phyloP scores from a whole-genome alignment of 768 basidiomycete genomes.

The Phaeolepiota aurea region DNA sequence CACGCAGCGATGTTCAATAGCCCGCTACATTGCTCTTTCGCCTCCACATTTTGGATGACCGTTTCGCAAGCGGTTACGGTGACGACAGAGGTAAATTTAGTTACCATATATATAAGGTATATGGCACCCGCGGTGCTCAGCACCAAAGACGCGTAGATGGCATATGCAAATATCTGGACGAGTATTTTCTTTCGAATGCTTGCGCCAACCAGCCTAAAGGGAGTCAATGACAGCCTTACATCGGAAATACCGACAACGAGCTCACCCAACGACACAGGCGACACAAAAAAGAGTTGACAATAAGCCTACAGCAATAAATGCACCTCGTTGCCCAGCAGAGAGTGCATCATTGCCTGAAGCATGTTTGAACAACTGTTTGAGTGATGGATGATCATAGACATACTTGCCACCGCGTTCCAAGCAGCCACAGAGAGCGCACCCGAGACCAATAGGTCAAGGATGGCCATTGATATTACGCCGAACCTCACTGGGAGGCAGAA shows the following conservation, averaged over 20 bases:
- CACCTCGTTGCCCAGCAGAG: constrained; percentile 23
- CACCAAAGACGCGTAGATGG: constrained; percentile 48
- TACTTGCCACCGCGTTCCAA: constrained; percentile 59
- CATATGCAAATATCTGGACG: constrained; percentile 45
- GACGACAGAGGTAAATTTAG: constrained; percentile 34
- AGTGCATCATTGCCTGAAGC: constrained; percentile 21
- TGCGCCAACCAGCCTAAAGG: constrained; percentile 49
- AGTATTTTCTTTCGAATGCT: constrained; percentile 56
- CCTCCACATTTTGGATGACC: constrained; percentile 28
- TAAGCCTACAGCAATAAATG: constrained; percentile 41
- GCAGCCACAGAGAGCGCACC: constrained; percentile 43
- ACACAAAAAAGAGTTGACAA: constrained; percentile 46
- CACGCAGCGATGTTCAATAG: constrained; percentile 33
- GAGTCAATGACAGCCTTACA: too few relatives aligned
- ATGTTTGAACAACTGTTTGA: too few relatives aligned
- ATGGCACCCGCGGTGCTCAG: constrained; percentile 43
- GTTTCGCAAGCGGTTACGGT: constrained; percentile 35
- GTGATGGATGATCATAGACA: too few relatives aligned
- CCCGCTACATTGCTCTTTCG: constrained; percentile 34
- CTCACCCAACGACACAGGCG: constrained; percentile 50
- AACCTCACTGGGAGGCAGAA: constrained; percentile 56
- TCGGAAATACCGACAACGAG: too few relatives aligned
- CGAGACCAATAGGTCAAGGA: constrained; percentile 44
- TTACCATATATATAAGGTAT: constrained; percentile 44
- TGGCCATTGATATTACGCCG: constrained; percentile 49